Evolutionary conservation across 2,329 filamentous ascomycete species (phyloP).

Genomic region (Pseudogymnoascus sp.): DNA sequence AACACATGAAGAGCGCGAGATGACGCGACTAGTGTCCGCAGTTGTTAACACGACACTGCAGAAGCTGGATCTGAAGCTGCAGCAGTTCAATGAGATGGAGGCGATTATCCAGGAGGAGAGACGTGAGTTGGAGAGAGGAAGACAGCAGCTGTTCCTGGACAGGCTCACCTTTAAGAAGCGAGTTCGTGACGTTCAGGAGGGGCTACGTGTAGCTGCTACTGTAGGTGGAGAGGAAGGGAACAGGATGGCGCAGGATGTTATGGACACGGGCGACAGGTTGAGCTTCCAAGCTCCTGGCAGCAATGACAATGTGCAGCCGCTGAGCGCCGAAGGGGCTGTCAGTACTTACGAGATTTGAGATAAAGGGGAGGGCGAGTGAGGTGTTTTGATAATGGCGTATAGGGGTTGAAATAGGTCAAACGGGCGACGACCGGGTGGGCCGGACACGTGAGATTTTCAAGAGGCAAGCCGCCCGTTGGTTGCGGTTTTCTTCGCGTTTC

Average conservation of each 20-base stretch:
- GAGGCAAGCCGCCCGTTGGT: not conserved
- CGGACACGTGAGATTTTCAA: conserved; percentile 1
- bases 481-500: conserved; percentile 1
- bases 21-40: conserved; percentile 85
- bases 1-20: conserved; percentile 93
- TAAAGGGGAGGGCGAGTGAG: not conserved
- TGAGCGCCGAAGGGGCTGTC: conserved; percentile 41
- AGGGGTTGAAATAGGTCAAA: conserved; percentile 3
- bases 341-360: conserved; percentile 3
- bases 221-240: conserved; percentile 32
- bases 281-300: conserved; percentile 42
- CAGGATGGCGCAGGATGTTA: conserved; percentile 28
- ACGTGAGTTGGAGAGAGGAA: conserved; percentile 80
- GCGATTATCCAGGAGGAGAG: conserved; percentile 84
- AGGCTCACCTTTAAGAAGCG: conserved; percentile 82
- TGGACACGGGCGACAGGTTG: conserved; percentile 38
- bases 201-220: conserved; percentile 44
- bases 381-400: conserved; percentile 6
- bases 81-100: conserved; percentile 96
- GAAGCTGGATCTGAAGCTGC: conserved; percentile 91
- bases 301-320: conserved; percentile 37
- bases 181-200: conserved; percentile 73
- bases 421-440: not conserved
- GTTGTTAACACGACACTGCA: conserved; percentile 90
- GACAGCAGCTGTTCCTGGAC: conserved; percentile 90